Conservation (phyloP, 192 early-diverging fungal species). For the Backusella luteola region DNA sequence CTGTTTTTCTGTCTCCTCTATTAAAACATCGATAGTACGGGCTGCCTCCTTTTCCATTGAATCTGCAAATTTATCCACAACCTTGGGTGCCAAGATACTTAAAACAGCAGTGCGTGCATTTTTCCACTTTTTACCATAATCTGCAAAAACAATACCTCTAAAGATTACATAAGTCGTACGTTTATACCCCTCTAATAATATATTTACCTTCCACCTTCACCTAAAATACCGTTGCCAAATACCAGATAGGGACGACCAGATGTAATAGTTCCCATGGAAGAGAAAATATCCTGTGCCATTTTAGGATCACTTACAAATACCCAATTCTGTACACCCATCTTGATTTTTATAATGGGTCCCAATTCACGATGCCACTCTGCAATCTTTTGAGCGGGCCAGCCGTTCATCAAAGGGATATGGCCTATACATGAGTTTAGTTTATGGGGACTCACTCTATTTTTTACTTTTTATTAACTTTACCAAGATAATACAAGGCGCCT, state of each 20-base stretch:
- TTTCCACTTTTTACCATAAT: slow-evolving; percentile 9
- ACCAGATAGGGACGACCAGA: background rate
- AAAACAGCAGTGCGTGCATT: background rate
- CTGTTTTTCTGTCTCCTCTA: background rate
- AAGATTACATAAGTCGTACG: background rate
- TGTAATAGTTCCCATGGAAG: background rate
- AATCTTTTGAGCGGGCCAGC: background rate
- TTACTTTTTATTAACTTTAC: background rate
- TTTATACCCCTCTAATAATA: background rate
- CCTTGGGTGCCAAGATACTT: background rate
- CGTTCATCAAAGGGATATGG: background rate
- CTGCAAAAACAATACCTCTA: slow-evolving; percentile 12
- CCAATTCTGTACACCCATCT: slow-evolving; percentile 13
- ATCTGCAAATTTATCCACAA: background rate
- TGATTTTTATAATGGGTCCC: background rate
- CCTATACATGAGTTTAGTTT: background rate
- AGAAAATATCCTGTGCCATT: slow-evolving; percentile 1
- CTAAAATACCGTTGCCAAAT: slow-evolving; percentile 3
- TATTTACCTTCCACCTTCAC: slow-evolving; percentile 11
- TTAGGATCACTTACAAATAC: slow-evolving; percentile 11
- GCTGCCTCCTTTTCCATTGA: background rate
- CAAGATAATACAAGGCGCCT: slow-evolving; percentile 3
- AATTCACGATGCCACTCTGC: background rate
- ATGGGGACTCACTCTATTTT: background rate
- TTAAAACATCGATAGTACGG: background rate